Base-by-base conservation (phyloP, 257 asterid species). In the Jacaranda mimosifolia region DNA sequence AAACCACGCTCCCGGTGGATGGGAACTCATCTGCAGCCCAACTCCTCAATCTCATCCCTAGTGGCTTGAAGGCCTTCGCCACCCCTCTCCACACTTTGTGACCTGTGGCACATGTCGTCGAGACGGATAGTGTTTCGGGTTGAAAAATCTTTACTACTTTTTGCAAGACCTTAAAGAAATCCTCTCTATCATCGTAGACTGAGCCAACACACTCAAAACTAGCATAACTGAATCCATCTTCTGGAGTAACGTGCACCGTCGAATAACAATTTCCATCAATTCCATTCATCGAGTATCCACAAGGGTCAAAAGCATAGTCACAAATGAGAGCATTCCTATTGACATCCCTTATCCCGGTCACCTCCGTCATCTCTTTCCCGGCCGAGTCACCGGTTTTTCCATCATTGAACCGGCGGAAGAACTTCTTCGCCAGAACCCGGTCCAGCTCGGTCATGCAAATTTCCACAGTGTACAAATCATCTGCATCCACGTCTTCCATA, bases 281-380 rank as follows among this genome's bases (percentile, higher is more conserved):
- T 0, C 98, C 97, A 66, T 96, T 96, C 99, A 96, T 96, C 0
- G 99, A 96, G 71, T 96, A 96, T 0, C 99, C 99, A 70, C 99
- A 96, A 0, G 99, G 97, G 64, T 93, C 98, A 39, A 96, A 96
- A 6, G 94, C 97, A 69, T 86, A 96, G 77, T 96, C 99, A 14
- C 99, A 96, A 0, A 96, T 80, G 11, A 88, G 51, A 0, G 97
- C 97, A 15, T 80, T 84, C 7, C 80, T 68, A 43, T 90, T 91
- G 9, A 96, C 80, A 7, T 64, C 81, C 6, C 84, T 19, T 1
- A 96, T 91, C 42, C 98, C 96, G 0, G 97, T 91, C 0, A 77
- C 17, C 66, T 85, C 89, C 46, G 98, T 91, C 98, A 96, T 91
- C 73, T 91, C 98, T 66, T 66, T 88, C 38, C 97, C 98, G 38